Conservation (phyloP, 2,329 filamentous ascomycete species). For the Pezicula rhizophila region DNA sequence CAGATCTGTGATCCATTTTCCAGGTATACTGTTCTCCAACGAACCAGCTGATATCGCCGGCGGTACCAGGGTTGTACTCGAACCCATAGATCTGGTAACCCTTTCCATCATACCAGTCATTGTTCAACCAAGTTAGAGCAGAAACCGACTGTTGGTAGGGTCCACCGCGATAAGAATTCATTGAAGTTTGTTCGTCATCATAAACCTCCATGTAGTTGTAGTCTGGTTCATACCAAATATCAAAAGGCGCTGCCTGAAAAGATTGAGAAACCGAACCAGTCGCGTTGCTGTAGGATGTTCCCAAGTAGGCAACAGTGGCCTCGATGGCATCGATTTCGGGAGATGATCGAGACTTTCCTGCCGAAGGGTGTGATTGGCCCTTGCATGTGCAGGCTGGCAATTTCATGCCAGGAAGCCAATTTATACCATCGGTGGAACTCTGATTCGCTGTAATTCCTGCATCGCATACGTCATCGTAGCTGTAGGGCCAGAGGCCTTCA, state of each 20-base stretch:
- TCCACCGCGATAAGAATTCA: conserved; percentile 57
- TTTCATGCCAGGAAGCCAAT: conserved; percentile 62
- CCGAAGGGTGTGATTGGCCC: conserved; percentile 58
- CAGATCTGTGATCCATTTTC: conserved; percentile 52
- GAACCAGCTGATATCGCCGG: conserved; percentile 62
- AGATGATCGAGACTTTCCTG: conserved; percentile 58
- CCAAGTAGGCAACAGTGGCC: conserved; percentile 43
- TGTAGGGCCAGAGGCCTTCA: conserved; percentile 70
- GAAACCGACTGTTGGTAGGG: conserved; percentile 59
- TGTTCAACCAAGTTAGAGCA: conserved; percentile 54
- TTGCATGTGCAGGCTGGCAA: conserved; percentile 62
- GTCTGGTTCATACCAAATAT: conserved; percentile 63
- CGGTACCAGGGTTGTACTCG: conserved; percentile 54
- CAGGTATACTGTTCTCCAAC: conserved; percentile 60
- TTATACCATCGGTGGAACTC: conserved; percentile 60
- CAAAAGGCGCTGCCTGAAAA: conserved; percentile 63
- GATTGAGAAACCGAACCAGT: conserved; percentile 61
- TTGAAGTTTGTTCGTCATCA: conserved; percentile 46
- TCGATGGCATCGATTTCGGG: conserved; percentile 70
- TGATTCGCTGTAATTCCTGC: conserved; percentile 67
- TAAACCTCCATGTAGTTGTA: conserved; percentile 62
- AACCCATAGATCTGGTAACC: conserved; percentile 58
- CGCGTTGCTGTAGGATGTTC: conserved; percentile 36
- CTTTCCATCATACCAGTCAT: conserved; percentile 60
- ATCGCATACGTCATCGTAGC: conserved; percentile 63